These are phyloP conservation scores for Pythium graminicola DNA, from an alignment of 352 stramenopile genomes.

Conservation along the genomic window DNA sequence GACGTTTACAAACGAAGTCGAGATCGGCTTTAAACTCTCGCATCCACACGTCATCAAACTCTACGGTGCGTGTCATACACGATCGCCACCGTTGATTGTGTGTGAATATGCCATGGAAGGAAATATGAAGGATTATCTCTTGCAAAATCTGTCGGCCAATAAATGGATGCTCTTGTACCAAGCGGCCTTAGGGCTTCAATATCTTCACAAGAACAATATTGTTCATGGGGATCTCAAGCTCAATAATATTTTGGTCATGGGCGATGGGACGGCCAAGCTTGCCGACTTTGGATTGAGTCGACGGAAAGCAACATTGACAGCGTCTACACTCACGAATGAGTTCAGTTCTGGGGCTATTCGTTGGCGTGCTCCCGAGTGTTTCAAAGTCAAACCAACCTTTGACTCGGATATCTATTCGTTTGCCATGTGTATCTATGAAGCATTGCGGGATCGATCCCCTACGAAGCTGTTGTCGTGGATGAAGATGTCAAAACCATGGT, in stretches of 20 bases:
- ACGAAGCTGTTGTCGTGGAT: background rate
- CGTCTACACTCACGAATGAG: background rate
- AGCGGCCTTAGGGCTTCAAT: background rate
- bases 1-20: background rate
- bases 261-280: background rate
- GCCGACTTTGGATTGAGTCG: background rate
- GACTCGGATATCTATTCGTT: background rate
- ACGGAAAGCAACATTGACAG: background rate
- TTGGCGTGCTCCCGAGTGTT: background rate
- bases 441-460: background rate
- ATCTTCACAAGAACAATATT: background rate
- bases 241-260: background rate
- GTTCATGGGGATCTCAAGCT: background rate
- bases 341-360: background rate
- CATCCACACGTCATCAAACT: constrained; percentile 7
- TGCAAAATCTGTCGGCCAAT: background rate
- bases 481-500: background rate
- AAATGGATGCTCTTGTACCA: background rate
- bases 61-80: constrained; percentile 2
- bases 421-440: background rate
- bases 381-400: background rate
- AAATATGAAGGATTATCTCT: background rate
- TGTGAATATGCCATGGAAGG: background rate
- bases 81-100: background rate
- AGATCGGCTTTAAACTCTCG: background rate